These are phyloP conservation scores for Exophiala lecanii-corni DNA, from an alignment of 2,329 filamentous ascomycete genomes.

Conservation along the genomic window DNA sequence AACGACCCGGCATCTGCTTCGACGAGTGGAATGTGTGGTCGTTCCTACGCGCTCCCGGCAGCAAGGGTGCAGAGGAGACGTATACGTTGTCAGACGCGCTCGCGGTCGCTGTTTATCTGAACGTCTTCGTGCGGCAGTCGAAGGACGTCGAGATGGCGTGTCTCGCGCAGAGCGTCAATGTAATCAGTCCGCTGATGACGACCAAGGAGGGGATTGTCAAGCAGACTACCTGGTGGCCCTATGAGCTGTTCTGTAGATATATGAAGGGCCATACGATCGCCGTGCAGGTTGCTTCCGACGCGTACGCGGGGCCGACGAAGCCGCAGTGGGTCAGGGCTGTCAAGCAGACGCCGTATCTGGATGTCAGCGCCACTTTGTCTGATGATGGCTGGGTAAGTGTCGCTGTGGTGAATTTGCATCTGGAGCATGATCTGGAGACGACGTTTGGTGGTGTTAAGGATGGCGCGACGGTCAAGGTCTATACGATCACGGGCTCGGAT, in stretches of 20 bases:
- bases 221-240: conserved; percentile 72
- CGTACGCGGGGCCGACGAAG: conserved; percentile 57
- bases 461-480: conserved; percentile 53
- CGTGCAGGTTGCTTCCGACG: conserved; percentile 57
- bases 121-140: conserved; percentile 70
- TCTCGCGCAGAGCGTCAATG: conserved; percentile 73
- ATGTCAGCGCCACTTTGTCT: conserved; percentile 37
- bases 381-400: conserved; percentile 60
- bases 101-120: conserved; percentile 70
- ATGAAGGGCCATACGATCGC: conserved; percentile 70
- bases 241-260: conserved; percentile 63
- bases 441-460: conserved; percentile 29
- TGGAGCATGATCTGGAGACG: conserved; percentile 54
- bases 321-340: conserved; percentile 38
- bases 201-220: conserved; percentile 58
- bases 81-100: conserved; percentile 73
- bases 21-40: conserved; percentile 87
- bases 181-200: conserved; percentile 73
- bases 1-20: conserved; percentile 68
- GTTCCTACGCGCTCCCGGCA: conserved; percentile 64
- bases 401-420: conserved; percentile 68
- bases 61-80: conserved; percentile 65
- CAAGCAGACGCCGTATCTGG: conserved; percentile 61
- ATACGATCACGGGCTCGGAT: conserved; percentile 55
- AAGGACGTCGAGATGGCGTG: conserved; percentile 71